These are phyloP conservation scores for Colletotrichum kahawae DNA, from an alignment of 2,329 filamentous ascomycete species.

Conservation along the genomic window DNA sequence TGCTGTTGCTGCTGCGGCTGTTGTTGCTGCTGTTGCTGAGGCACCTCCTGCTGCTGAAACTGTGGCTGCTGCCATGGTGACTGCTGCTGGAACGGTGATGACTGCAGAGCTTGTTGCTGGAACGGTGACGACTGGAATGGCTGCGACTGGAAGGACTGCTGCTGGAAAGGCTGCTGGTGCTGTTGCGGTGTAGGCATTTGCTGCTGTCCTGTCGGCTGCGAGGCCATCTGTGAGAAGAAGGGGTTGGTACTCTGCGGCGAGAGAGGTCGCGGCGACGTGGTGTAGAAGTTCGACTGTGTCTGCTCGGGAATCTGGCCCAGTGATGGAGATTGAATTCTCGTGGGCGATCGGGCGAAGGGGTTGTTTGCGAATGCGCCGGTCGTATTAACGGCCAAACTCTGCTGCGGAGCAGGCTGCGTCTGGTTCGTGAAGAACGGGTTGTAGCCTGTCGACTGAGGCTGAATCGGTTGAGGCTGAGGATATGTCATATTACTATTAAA, in stretches of 20 bases:
- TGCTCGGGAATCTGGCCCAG: constrained; percentile 60
- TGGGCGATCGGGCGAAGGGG: constrained; percentile 55
- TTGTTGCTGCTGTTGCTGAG: constrained; percentile 34
- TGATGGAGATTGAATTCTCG: constrained; percentile 53
- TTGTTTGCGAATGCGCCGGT: constrained; percentile 45
- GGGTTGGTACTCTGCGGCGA: constrained; percentile 30
- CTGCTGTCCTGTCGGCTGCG: constrained; percentile 8
- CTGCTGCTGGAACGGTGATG: constrained; percentile 25
- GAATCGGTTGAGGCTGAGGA: constrained; percentile 38
- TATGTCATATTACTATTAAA: constrained; percentile 51
- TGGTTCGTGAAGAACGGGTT: constrained; percentile 57
- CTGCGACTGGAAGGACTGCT: constrained; percentile 27
- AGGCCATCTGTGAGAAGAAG: constrained; percentile 30
- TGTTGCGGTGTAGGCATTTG: constrained; percentile 23
- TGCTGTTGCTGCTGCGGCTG: constrained; percentile 34
- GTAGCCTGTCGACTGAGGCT: constrained; percentile 46
- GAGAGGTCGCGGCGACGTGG: constrained; percentile 30
- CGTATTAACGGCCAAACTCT: constrained; percentile 46
- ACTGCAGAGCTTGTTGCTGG: constrained; percentile 33
- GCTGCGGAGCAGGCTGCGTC: constrained; percentile 33
- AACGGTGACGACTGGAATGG: constrained; percentile 26
- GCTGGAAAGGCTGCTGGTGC: constrained; percentile 27
- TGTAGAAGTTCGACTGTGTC: constrained; percentile 47
- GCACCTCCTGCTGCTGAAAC: constrained; percentile 44
- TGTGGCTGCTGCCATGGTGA: constrained; percentile 20